A percentile compares a stretch with the other conserved stretches of the same genome.
phyloP scores from a whole-genome alignment of 1,284 basidiomycete species.

The Malassezia brasiliensis region DNA sequence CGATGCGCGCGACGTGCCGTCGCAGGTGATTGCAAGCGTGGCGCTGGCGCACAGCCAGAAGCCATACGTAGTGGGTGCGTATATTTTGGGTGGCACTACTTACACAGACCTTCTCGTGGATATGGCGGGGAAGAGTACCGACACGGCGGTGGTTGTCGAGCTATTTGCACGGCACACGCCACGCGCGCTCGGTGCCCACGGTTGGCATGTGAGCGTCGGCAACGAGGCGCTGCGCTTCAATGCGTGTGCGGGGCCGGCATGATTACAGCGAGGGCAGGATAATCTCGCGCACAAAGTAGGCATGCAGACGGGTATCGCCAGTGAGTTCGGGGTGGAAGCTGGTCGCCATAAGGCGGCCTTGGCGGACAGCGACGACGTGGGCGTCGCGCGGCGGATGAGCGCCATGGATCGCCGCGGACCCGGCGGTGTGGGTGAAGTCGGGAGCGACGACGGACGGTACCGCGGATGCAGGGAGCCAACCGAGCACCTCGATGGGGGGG shows the following conservation, averaged over 20 bases:
- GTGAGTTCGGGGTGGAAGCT: slow-evolving; percentile 93
- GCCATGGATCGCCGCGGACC: not conserved
- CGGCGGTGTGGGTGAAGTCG: not conserved
- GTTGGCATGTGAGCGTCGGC: slow-evolving; percentile 49
- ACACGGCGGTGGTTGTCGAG: slow-evolving; percentile 28
- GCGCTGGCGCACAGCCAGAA: slow-evolving; percentile 15
- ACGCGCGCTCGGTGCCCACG: slow-evolving; percentile 31
- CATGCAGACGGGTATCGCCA: slow-evolving; percentile 74
- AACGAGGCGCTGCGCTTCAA: slow-evolving; percentile 61
- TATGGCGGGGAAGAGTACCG: not conserved
- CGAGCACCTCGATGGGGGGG: slow-evolving; percentile 56
- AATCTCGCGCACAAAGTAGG: slow-evolving; percentile 59
- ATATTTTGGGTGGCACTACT: not conserved
- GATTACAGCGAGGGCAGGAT: not conserved
- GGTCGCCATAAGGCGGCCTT: slow-evolving; percentile 74
- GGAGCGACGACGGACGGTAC: slow-evolving; percentile 25
- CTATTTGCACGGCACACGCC: slow-evolving; percentile 41
- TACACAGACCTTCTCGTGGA: not conserved
- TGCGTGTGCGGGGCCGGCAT: slow-evolving; percentile 1
- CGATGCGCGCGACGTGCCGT: not conserved
- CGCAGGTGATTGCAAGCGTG: slow-evolving; percentile 2
- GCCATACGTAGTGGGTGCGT: slow-evolving; percentile 7
- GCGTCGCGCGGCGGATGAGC: slow-evolving; percentile 14
- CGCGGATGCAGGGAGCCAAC: slow-evolving; percentile 57
- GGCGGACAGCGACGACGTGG: slow-evolving; percentile 74